Conservation (phyloP, 2,329 filamentous ascomycete genomes). For the Tolypocladium endophyticum region DNA sequence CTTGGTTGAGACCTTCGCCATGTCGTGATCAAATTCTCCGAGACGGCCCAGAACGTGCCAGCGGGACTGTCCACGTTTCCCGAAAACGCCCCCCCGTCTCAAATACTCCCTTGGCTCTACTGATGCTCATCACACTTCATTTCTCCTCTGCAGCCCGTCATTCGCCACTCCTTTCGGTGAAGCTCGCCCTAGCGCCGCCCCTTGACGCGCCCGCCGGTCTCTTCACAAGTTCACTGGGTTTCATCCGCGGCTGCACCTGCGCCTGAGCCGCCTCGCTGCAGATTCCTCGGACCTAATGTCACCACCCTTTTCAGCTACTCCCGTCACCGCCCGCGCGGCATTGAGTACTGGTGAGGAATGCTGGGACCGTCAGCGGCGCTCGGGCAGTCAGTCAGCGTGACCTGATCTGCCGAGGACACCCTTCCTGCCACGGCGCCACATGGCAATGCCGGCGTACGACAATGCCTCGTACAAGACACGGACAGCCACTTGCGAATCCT, state of each 20-base stretch:
- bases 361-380: neutral
- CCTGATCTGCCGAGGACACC: neutral
- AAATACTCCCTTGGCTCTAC: no score
- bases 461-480: neutral
- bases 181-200: no score
- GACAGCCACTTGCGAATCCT: neutral
- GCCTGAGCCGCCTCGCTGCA: neutral
- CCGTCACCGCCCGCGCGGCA: neutral
- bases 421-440: neutral
- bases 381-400: neutral
- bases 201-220: neutral
- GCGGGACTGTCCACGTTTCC: no score
- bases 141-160: no score
- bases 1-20: no score
- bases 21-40: no score
- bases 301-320: neutral
- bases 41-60: no score
- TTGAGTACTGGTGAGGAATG: neutral
- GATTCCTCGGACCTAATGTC: neutral
- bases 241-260: neutral
- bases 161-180: no score
- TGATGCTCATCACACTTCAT: no score
- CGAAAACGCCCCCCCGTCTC: no score
- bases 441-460: neutral
- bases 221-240: neutral